Base-by-base conservation (phyloP, 129 eudicot species). In the Flaveria robusta region DNA sequence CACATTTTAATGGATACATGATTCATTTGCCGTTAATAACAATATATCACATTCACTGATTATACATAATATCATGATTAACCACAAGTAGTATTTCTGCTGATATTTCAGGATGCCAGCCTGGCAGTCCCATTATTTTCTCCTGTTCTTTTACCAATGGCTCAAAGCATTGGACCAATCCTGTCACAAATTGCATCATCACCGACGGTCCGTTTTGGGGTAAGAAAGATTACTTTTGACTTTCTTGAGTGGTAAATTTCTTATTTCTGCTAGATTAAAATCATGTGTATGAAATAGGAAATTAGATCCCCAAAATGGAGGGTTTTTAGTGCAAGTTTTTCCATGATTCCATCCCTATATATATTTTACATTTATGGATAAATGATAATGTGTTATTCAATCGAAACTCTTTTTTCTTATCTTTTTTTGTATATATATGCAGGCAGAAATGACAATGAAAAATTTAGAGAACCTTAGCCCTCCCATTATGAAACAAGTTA, bases 381-480 rank as follows among this genome's bases (percentile, higher is more conserved):
- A n/a, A n/a, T n/a, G n/a, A n/a, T n/a, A n/a, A n/a, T n/a, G n/a
- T n/a, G 18, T 46, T 34, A 51, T 71, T 79, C 6, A 71, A 20
- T n/a, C 39, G 11, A 34, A 71, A 70, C 65, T n/a, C n/a, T n/a
- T n/a, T n/a, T n/a, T n/a, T n/a, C n/a, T n/a, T n/a, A n/a, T n/a
- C n/a, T n/a, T n/a, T 26, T 18, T 2, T 26, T 55, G 0, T 8
- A 2, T 26, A 42, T 49, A 58, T 68, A 37, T 71, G 65, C 83
- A 91, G 99, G 99, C 97, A 16, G 99, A 94, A 86, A 89, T 91
- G 97, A 94, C 99, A 15, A 49, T 87, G 81, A 94, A 91, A 81
- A 91, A 87, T 68, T 65, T 94, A 63, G 96, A 87, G 81, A 94
- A 84, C 84, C 84, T 94, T 63, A 87, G 98, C 78, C 97, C 99